These are phyloP conservation scores for Candida ficus DNA, from an alignment of 805 yeast genomes.

Conservation along the genomic window DNA sequence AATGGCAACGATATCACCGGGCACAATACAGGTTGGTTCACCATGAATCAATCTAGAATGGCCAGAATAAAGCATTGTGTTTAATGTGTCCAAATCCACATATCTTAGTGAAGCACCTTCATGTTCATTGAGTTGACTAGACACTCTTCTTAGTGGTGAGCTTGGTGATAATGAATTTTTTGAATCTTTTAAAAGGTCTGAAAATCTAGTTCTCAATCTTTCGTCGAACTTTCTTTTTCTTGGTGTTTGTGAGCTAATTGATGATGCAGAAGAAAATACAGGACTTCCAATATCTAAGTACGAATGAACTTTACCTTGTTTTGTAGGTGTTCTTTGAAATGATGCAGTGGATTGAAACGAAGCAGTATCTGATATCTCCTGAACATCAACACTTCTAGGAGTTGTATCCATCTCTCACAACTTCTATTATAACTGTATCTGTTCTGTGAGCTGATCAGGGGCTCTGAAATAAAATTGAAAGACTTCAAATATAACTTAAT, in stretches of 20 bases:
- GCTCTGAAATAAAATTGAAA: too few relatives aligned
- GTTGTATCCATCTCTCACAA: background rate
- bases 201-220: conserved; percentile 5
- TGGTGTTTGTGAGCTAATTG: conserved; percentile 3
- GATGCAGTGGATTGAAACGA: conserved; percentile 1
- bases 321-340: conserved; percentile 4
- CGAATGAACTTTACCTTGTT: background rate
- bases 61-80: conserved; percentile 31
- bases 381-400: background rate
- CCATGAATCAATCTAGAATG: conserved; percentile 39
- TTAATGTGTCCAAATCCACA: conserved; percentile 36
- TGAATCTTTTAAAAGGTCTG: background rate
- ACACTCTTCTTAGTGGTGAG: background rate
- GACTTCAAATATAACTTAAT: too few relatives aligned
- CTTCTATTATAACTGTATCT: too few relatives aligned
- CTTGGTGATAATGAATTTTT: background rate
- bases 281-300: conserved; percentile 6
- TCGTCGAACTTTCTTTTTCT: conserved; percentile 9
- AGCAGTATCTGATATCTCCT: conserved; percentile 3
- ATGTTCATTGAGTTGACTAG: background rate
- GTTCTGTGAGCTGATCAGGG: too few relatives aligned
- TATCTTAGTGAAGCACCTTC: conserved; percentile 23
- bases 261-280: conserved; percentile 6
- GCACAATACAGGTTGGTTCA: conserved; percentile 40
- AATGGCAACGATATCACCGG: conserved; percentile 46